phyloP scores from a whole-genome alignment of 257 asterid species.

The Solanum commersonii region DNA sequence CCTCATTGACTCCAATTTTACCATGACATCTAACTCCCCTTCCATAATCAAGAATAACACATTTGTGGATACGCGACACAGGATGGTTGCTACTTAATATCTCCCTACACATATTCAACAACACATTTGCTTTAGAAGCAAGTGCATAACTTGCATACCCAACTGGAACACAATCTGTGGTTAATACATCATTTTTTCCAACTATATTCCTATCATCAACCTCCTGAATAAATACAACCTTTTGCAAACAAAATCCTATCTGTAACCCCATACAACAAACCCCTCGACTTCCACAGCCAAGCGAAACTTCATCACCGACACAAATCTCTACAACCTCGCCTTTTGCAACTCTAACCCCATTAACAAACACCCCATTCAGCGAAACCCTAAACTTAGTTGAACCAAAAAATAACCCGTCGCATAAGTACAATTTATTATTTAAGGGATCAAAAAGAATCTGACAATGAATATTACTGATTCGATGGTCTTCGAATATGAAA shows the following conservation, averaged over 20 bases:
- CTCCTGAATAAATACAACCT: slow-evolving; percentile 39
- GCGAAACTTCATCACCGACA: slow-evolving; percentile 62
- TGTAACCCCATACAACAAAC: slow-evolving; percentile 20
- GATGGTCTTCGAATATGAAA: slow-evolving; percentile 36
- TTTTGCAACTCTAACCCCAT: slow-evolving; percentile 35
- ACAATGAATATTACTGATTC: slow-evolving; percentile 61
- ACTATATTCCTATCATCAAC: slow-evolving; percentile 23
- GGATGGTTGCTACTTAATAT: slow-evolving; percentile 64
- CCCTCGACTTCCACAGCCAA: slow-evolving; percentile 34
- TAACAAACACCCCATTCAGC: slow-evolving; percentile 58
- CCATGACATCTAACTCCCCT: slow-evolving; percentile 9
- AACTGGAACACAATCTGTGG: slow-evolving; percentile 1
- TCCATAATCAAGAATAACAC: slow-evolving; percentile 11
- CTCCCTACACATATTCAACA: slow-evolving; percentile 58
- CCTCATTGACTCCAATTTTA: slow-evolving; percentile 9
- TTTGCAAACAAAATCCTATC: slow-evolving; percentile 58
- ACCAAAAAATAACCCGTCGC: slow-evolving; percentile 48
- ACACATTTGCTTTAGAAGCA: slow-evolving; percentile 24
- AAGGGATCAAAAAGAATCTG: slow-evolving; percentile 53
- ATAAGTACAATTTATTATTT: slow-evolving; percentile 35
- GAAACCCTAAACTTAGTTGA: slow-evolving; percentile 38
- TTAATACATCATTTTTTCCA: slow-evolving; percentile 5
- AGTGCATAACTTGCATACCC: slow-evolving; percentile 11
- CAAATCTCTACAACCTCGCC: slow-evolving; percentile 40
- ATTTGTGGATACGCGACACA: slow-evolving; percentile 32